Evolutionary conservation across 306 rosid genomes (phyloP).

Genomic region (Prunus mongolica): DNA sequence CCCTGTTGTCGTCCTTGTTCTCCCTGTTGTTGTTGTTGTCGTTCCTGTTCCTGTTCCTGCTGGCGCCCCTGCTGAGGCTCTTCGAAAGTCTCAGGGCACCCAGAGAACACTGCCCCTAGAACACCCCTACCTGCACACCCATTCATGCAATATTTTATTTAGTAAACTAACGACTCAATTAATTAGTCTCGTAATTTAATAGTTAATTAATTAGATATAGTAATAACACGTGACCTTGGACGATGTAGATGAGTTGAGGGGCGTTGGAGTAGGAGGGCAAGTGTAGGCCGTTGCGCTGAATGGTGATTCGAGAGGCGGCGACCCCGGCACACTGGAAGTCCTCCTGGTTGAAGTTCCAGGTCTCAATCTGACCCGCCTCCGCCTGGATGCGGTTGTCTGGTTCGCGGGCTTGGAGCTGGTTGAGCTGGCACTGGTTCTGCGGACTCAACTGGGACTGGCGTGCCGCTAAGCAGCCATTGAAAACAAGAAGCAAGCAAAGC

Average conservation of each 20-base stretch:
- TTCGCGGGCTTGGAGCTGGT: slow-evolving; percentile 31
- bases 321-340: slow-evolving; percentile 37
- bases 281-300: slow-evolving; percentile 43
- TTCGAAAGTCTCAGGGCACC: slow-evolving; percentile 41
- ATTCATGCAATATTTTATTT: too few species aligned
- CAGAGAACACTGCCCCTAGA: slow-evolving; percentile 27
- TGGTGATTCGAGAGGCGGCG: slow-evolving; percentile 22
- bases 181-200: too few species aligned
- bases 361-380: slow-evolving; percentile 37
- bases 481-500: slow-evolving; percentile 32
- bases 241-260: slow-evolving; percentile 35
- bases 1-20: background rate
- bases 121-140: slow-evolving; percentile 28
- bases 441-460: background rate
- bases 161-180: background rate
- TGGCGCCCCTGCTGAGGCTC: slow-evolving; percentile 2
- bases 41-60: background rate
- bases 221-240: slow-evolving; percentile 17
- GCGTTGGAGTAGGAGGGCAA: slow-evolving; percentile 42
- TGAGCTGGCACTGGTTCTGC: slow-evolving; percentile 29
- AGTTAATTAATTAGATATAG: too few species aligned
- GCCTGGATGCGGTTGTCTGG: slow-evolving; percentile 30
- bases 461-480: slow-evolving; percentile 34
- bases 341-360: slow-evolving; percentile 42
- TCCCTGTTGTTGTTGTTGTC: background rate